A percentile compares a stretch with the other conserved stretches of the same genome.
These are phyloP conservation scores for Prunus campanulata DNA, from an alignment of 306 rosid genomes.

Conservation along the genomic window DNA sequence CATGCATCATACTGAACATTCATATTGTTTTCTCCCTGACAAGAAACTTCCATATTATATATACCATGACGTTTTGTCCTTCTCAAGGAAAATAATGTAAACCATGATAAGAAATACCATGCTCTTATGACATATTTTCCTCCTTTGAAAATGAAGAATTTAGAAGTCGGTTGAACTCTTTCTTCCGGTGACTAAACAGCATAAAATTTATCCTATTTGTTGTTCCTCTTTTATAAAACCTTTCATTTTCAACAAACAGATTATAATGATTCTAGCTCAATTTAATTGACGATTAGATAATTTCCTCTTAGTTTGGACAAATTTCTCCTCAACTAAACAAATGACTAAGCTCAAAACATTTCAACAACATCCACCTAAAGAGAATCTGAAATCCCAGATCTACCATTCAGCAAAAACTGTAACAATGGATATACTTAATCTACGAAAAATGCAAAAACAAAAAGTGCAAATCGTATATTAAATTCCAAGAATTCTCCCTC, in stretches of 20 bases:
- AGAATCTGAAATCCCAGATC: constrained; percentile 1
- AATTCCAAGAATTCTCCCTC: too few species aligned
- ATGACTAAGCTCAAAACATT: not conserved
- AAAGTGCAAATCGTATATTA: too few species aligned
- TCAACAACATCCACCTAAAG: not conserved
- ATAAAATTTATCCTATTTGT: not conserved
- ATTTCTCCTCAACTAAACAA: not conserved
- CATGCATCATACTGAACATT: not conserved
- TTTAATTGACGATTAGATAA: not conserved
- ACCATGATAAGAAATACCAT: not conserved
- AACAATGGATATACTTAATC: not conserved
- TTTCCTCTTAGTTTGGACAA: not conserved
- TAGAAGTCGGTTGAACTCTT: not conserved
- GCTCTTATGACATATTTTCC: not conserved
- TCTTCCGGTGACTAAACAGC: not conserved
- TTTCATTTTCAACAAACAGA: not conserved
- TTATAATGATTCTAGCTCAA: not conserved
- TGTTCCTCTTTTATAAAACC: not conserved
- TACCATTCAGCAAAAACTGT: not conserved
- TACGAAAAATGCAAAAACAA: not conserved
- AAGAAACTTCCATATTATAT: not conserved
- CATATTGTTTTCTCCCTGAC: not conserved
- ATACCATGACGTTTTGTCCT: not conserved
- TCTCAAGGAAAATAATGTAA: not conserved
- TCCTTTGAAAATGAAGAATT: not conserved